Conservation (phyloP, 495 filamentous ascomycete species). For the Xylaria telfairii region DNA sequence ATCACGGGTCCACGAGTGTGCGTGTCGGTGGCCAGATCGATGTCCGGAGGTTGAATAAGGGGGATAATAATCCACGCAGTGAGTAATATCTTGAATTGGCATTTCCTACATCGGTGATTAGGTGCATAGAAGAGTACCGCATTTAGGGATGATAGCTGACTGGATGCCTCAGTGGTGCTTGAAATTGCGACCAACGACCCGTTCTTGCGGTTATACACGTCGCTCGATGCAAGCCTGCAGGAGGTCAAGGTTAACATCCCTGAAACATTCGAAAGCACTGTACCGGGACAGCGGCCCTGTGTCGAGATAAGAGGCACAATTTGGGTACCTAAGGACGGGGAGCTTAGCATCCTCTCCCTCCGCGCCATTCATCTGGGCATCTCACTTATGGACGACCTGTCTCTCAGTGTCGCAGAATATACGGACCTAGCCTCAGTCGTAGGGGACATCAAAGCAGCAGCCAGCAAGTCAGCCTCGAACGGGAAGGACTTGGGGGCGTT, state of each 20-base stretch:
- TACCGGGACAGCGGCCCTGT: constrained; percentile 39
- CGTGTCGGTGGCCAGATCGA: constrained; percentile 48
- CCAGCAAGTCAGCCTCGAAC: constrained; percentile 22
- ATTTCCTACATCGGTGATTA: background rate
- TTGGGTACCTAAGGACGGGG: constrained; percentile 47
- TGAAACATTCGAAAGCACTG: constrained; percentile 32
- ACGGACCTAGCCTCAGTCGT: constrained; percentile 33
- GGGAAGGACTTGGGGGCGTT: constrained; percentile 8
- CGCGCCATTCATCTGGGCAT: constrained; percentile 46
- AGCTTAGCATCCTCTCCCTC: constrained; percentile 38
- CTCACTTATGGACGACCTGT: constrained; percentile 47
- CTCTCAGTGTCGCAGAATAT: constrained; percentile 35
- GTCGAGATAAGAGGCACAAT: constrained; percentile 47
- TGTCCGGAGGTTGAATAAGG: constrained; percentile 41
- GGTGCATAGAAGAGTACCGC: too few species aligned
- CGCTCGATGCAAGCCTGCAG: constrained; percentile 40
- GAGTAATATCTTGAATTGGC: background rate
- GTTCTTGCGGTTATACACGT: constrained; percentile 35
- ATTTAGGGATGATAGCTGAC: background rate
- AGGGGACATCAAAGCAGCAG: constrained; percentile 39
- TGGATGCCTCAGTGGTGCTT: constrained; percentile 33
- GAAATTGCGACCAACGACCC: constrained; percentile 49
- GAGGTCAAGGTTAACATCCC: constrained; percentile 42
- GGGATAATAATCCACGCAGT: constrained; percentile 31
- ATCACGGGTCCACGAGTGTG: constrained; percentile 31